Evolutionary conservation across 768 basidiomycete genomes (phyloP).

Genomic region (Zangia roseola): DNA sequence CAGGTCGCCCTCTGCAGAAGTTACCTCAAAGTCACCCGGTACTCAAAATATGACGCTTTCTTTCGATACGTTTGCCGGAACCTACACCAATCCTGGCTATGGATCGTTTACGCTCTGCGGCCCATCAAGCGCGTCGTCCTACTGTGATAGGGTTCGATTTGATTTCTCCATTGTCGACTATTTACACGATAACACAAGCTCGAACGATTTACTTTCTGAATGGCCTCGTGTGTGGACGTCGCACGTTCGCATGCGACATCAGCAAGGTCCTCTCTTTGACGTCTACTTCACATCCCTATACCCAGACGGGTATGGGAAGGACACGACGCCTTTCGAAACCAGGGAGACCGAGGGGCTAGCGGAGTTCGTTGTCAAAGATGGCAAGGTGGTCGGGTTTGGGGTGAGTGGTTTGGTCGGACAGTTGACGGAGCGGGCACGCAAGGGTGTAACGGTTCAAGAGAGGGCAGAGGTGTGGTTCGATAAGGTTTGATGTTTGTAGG

Average conservation of each 20-base stretch:
- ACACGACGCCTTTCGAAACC: constrained; percentile 34
- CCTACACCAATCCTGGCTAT: constrained; percentile 39
- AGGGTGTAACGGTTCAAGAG: constrained; percentile 18
- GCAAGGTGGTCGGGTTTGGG: constrained; percentile 31
- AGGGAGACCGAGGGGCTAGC: constrained; percentile 6
- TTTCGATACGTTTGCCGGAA: constrained; percentile 34
- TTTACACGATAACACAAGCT: not conserved
- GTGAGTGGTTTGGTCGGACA: constrained; percentile 13
- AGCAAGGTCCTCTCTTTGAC: constrained; percentile 19
- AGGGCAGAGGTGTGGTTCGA: constrained; percentile 34
- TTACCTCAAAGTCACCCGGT: not conserved
- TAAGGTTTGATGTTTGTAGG: constrained; percentile 12
- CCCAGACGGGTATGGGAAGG: constrained; percentile 38
- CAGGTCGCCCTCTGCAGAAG: not conserved
- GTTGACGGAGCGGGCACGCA: constrained; percentile 22
- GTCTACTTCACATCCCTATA: constrained; percentile 28
- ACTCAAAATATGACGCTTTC: not conserved
- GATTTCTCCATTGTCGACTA: constrained; percentile 32
- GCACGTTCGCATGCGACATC: constrained; percentile 34
- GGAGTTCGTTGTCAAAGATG: constrained; percentile 28
- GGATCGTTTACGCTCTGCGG: constrained; percentile 38
- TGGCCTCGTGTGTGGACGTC: constrained; percentile 37
- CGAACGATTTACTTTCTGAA: constrained; percentile 26
- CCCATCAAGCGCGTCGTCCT: constrained; percentile 18
- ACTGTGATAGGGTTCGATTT: constrained; percentile 22